Conservation (phyloP, 139 green algal species). For the Picochlorum sp. region DNA sequence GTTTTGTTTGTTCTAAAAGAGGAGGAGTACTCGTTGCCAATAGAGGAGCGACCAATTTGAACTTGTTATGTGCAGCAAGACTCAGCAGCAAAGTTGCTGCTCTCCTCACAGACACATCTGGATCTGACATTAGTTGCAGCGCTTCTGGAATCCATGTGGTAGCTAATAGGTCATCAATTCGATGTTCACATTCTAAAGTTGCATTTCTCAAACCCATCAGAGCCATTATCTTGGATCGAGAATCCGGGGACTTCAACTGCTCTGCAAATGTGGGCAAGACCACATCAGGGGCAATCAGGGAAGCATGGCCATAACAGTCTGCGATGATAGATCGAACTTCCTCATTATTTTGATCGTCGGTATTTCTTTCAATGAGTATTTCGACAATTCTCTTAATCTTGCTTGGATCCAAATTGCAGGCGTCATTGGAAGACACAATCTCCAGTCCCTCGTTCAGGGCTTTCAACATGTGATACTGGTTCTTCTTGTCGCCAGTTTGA, state of each 20-base stretch:
- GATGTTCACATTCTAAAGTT: slow-evolving; percentile 51
- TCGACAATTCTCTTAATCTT: neutral
- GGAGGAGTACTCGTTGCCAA: slow-evolving; percentile 64
- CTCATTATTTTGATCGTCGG: slow-evolving; percentile 49
- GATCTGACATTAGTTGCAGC: slow-evolving; percentile 34
- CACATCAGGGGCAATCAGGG: slow-evolving; percentile 48
- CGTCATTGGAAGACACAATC: neutral
- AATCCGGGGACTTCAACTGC: slow-evolving; percentile 15
- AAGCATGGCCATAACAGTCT: slow-evolving; percentile 84
- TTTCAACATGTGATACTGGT: slow-evolving; percentile 61
- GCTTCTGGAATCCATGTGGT: slow-evolving; percentile 37
- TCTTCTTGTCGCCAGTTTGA: slow-evolving; percentile 19
- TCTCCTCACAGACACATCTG: slow-evolving; percentile 59
- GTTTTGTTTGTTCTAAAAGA: slow-evolving; percentile 76
- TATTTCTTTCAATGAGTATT: neutral
- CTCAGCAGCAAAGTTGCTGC: slow-evolving; percentile 68
- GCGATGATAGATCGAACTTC: slow-evolving; percentile 82
- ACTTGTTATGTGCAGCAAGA: slow-evolving; percentile 59
- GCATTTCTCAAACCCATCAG: slow-evolving; percentile 63
- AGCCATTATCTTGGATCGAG: slow-evolving; percentile 29
- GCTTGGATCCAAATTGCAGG: neutral
- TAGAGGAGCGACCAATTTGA: slow-evolving; percentile 44
- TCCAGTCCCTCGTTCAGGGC: slow-evolving; percentile 47
- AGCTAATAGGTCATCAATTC: slow-evolving; percentile 57
- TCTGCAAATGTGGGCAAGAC: slow-evolving; percentile 42